Evolutionary conservation across 2,329 filamentous ascomycete genomes (phyloP), one percentile per base, ranked within the genome.

Genomic region (Zasmidium angulare): DNA sequence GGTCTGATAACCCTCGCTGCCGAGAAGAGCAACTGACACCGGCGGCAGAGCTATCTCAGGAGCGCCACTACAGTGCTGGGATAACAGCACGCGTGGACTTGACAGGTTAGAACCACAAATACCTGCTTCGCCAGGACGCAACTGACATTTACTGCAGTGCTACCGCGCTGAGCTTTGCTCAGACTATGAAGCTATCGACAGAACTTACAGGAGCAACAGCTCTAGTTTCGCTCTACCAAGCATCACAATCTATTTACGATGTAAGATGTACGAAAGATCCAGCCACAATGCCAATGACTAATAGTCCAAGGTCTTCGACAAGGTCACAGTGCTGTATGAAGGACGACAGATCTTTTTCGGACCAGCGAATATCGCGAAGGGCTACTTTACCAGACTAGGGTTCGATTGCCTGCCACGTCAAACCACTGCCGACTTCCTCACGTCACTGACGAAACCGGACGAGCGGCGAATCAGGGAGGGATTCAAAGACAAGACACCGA

Each of bases 21-120:
- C 4, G 26, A 4, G 11, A 29, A 29, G 6, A 4, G 11, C 4
- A 4, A 29, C 26, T 29, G 26, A 29, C 11, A 4, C 4, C 11
- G 6, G 4, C 4, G 4, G 26, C 26, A 29, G 26, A 29, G 26
- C 93, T 20, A 86, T 89, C 3, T 88, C 88, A 4, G 88, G 89
- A 72, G 86, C 86, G 0, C 86, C 87, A 0, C 86, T 93, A 1
- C 85, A 89, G 29, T 87, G 86, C 62, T 93, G 89, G 88, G 90
- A 93, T 66, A 93, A 93, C 72, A 88, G 85, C 0, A 93, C 89
- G 0, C 81, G 90, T 50, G 90, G 90, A n/a, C 78, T 93, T 0
- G 36, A 43, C 36, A 43, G 36, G 36, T 43, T 3, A 17, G 36
- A 10, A 3, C 14, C n/a, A 19, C 4, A 43, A 3, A 17, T 14